Conservation (phyloP, 306 rosid species). For the Hippophae gyantsensis region DNA sequence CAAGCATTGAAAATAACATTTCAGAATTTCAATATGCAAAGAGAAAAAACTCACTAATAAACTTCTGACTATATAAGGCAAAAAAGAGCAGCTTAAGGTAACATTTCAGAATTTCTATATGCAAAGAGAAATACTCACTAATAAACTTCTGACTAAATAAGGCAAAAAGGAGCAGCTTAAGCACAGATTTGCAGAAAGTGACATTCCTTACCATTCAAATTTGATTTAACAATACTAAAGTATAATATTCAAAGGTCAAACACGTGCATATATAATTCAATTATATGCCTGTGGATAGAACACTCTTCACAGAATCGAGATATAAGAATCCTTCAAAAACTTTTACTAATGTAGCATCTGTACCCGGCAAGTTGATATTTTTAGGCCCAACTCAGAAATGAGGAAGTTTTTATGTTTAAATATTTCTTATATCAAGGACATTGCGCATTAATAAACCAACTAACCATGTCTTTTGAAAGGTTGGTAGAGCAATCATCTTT, state of each 20-base stretch:
- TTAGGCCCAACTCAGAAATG: not conserved
- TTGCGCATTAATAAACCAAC: conserved; percentile 18
- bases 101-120: conserved; percentile 7
- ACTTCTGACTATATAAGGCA: not conserved
- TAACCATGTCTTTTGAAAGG: conserved; percentile 37
- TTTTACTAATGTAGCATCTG: no score
- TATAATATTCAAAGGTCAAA: not conserved
- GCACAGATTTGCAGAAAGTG: not conserved
- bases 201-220: not conserved
- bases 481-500: conserved; percentile 28
- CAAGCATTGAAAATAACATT: conserved; percentile 32
- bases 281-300: no score
- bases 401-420: not conserved
- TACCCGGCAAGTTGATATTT: no score
- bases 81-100: not conserved
- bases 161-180: not conserved
- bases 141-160: conserved; percentile 6
- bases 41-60: conserved; percentile 18
- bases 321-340: no score
- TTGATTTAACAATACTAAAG: not conserved
- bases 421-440: not conserved
- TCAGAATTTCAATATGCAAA: conserved; percentile 25
- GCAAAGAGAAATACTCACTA: conserved; percentile 16
- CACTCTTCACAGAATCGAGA: no score
- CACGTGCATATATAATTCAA: no score